Evolutionary conservation across 768 basidiomycete species (phyloP), one percentile per base, ranked within the genome.

Genomic region (Amanita fuliginea): DNA sequence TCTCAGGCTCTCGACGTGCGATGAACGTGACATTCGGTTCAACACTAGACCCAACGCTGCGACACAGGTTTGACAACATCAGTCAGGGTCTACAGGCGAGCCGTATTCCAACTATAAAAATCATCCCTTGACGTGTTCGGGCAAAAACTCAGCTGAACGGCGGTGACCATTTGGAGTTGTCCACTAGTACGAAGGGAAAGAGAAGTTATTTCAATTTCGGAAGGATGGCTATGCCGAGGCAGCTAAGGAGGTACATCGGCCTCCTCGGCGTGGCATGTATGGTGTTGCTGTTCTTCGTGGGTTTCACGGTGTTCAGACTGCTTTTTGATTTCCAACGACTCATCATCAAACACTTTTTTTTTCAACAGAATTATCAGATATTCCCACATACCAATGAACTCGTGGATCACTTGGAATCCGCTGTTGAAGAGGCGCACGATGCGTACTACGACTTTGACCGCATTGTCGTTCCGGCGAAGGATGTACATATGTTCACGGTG

Each of bases 401-500:
- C 2, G 13, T 26, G 22, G 35, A 45, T 18, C 32, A 37, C 16
- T 37, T 26, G 34, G 36, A 47, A 6, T 18, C 14, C n/a, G 35
- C 14, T 22, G 35, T 37, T 18, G 35, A 26, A 24, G 21, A 34
- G 16, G n/a, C 32, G 11, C 32, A 32, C 13, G 32, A 32, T 3
- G 4, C 32, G 10, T 11, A 13, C 3, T 32, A 32, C 11, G 18
- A 18, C 6, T 6, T 30, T 24, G 35, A 24, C 9, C 37, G 30
- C 6, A 26, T 30, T 41, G 10, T 48, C 37, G 30, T 41, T 41
- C 16, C 40, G 1, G 28, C 28, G 26, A 14, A 64, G 57, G 34
- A 39, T 22, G 32, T 53, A 52, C 51, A 54, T 42, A 40, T 47
- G 4, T 21, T 22, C 9, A 22, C 18, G 19, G 26, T 7, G 4